Conservation (phyloP, 371 early-diverging fungal genomes). For the Funneliformis caledonium region DNA sequence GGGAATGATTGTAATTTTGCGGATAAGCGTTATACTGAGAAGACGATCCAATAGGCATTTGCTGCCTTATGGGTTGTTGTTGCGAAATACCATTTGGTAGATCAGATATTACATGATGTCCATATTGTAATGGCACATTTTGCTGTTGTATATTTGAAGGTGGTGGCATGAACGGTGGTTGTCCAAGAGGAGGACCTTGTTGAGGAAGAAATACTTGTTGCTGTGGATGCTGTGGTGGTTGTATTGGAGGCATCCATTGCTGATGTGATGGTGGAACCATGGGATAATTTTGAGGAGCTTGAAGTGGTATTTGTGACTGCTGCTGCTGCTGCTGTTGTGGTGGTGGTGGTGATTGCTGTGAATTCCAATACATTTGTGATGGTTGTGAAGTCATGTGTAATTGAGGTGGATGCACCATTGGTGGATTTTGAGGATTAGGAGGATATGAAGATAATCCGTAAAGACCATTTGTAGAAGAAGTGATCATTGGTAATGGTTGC, state of each 20-base stretch:
- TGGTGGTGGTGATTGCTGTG: neutral
- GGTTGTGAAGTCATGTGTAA: slow-evolving; percentile 8
- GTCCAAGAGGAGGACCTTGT: no score
- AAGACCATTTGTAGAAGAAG: neutral
- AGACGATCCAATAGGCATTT: neutral
- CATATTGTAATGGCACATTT: neutral
- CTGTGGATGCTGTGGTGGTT: no score
- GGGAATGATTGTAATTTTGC: neutral
- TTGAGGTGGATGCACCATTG: neutral
- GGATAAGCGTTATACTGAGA: slow-evolving; percentile 5
- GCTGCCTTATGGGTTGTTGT: neutral
- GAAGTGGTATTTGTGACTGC: neutral
- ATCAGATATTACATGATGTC: neutral
- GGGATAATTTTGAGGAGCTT: no score
- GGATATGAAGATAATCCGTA: neutral
- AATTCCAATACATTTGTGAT: neutral
- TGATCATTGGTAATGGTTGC: neutral
- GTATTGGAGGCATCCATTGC: no score
- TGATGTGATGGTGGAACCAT: no score
- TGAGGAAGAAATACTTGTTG: no score
- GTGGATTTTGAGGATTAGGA: neutral
- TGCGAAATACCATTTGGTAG: neutral
- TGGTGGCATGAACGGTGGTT: slow-evolving; percentile 15
- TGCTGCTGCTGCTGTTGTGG: neutral
- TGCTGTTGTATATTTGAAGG: neutral